These are phyloP conservation scores for Lotmaria passim DNA, from an alignment of 208 protist species.

Conservation along the genomic window DNA sequence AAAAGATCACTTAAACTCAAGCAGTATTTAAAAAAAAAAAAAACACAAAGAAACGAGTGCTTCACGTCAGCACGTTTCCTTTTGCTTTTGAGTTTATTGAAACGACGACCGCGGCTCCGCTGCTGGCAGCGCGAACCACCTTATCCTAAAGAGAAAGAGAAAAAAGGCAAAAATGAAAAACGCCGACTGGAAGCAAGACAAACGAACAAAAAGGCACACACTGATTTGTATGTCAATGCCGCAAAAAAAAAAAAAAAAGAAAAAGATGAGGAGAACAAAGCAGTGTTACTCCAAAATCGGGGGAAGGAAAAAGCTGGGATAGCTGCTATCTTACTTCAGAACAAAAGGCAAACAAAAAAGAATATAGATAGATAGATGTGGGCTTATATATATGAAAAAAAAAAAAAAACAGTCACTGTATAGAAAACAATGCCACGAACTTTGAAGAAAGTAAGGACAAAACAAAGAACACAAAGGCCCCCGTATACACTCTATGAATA, in stretches of 20 bases:
- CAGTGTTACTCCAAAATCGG: neutral
- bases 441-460: neutral
- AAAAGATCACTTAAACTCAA: too few relatives aligned
- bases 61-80: too few relatives aligned
- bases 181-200: too few relatives aligned
- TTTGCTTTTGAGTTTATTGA: too few relatives aligned
- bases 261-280: neutral
- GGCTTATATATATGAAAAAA: conserved; percentile 2
- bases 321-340: neutral
- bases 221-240: neutral
- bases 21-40: too few relatives aligned
- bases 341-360: neutral
- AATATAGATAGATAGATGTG: too few relatives aligned
- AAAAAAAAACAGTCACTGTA: neutral
- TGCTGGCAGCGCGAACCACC: too few relatives aligned
- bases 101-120: too few relatives aligned
- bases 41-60: too few relatives aligned
- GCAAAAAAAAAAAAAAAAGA: neutral
- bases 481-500: too few relatives aligned
- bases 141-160: neutral
- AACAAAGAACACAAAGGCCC: neutral
- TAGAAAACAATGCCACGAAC: neutral
- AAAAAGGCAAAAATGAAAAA: too few relatives aligned
- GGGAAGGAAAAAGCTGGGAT: neutral
- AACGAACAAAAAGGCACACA: too few relatives aligned